Base-by-base conservation (phyloP, 441 rosid genomes). In the Eutrema salsugineum region DNA sequence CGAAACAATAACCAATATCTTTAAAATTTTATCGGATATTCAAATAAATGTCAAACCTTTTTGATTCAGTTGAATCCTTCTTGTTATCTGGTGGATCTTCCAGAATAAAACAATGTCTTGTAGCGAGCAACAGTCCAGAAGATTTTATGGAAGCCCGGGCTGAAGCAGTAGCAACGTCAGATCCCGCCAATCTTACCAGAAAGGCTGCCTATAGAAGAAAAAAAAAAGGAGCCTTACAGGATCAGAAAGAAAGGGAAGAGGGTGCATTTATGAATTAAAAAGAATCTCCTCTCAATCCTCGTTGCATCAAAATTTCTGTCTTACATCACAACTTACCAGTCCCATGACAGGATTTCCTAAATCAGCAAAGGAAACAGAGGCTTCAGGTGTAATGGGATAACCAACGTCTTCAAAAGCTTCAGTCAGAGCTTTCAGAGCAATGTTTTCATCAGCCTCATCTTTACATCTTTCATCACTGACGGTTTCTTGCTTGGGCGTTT, bases 291-390 rank as follows among this genome's bases (percentile, higher is more conserved):
- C 53, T 16, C 66, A 40, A 15, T 28, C 51, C 9, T n/a, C 39
- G 6, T 55, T 63, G 33, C 38, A 39, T 30, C 17, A 14, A 63
- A 63, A 28, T 19, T 63, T 53, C 43, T n/a, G 67, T 22, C 14
- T 43, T 49, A 56, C 53, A 32, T 33, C 36, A 54, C 63, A 61
- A 81, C 98, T 82, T 83, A 92, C 99, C 97, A 95, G 78, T 66
- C 98, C 98, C 93, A 95, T 92, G 77, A 83, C 97, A 65, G 99
- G 99, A 74, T 91, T 92, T 78, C 99, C 99, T 63, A 84, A 88
- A 64, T 91, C 98, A 72, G 93, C 88, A 88, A 95, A 95, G 80
- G 98, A 89, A 51, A 83, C 75, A 11, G 80, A 78, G 60, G 81
- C 69, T 80, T 90, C 99, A 63, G 91, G 84, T 6, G 86, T 77